Evolutionary conservation across 192 early-diverging fungal genomes (phyloP).

Genomic region (Globomyces pollinis-pini): DNA sequence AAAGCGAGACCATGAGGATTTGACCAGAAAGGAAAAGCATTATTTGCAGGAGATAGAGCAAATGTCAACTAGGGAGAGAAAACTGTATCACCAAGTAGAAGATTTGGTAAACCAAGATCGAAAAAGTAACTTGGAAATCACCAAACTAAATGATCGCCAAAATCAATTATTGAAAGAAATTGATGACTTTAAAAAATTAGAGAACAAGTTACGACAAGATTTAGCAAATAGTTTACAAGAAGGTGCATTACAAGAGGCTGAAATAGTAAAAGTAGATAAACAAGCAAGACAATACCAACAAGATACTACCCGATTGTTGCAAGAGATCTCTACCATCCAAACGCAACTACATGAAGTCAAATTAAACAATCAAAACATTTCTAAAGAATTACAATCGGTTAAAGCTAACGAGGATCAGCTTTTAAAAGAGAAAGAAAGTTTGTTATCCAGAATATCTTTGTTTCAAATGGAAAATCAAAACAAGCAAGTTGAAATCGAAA

Average conservation of each 20-base stretch:
- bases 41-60: slow-evolving; percentile 36
- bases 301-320: slow-evolving; percentile 13
- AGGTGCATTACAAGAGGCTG: background rate
- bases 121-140: slow-evolving; percentile 22
- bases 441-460: background rate
- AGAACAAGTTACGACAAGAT: slow-evolving; percentile 30
- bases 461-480: background rate
- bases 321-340: slow-evolving; percentile 25
- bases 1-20: slow-evolving; percentile 25
- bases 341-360: slow-evolving; percentile 23
- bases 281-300: slow-evolving; percentile 13
- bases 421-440: background rate
- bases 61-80: slow-evolving; percentile 16
- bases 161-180: slow-evolving; percentile 21
- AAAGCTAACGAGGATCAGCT: background rate
- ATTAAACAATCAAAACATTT: background rate
- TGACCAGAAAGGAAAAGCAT: slow-evolving; percentile 28
- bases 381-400: background rate
- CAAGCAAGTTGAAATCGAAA: background rate
- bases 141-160: slow-evolving; percentile 16
- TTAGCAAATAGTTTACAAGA: slow-evolving; percentile 12
- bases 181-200: slow-evolving; percentile 24
- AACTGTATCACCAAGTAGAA: slow-evolving; percentile 29
- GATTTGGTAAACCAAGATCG: slow-evolving; percentile 25
- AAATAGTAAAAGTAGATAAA: slow-evolving; percentile 16